A percentile compares a stretch with the other conserved stretches of the same genome.
Conservation (phyloP, 2,329 filamentous ascomycete species). For the Curvularia hawaiiensis region DNA sequence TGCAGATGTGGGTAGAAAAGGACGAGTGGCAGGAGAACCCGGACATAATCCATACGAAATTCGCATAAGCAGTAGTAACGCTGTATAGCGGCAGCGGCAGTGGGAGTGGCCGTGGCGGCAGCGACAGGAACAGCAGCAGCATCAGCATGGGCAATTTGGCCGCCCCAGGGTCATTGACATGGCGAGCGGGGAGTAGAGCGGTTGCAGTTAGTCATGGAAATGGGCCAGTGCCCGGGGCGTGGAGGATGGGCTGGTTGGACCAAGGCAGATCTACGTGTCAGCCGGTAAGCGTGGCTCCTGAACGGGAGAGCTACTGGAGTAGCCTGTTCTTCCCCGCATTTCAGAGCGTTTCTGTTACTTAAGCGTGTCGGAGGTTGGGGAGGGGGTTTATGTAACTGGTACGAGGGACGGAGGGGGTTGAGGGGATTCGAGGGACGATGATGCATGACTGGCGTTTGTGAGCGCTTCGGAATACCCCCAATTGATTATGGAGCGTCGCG, state of each 20-base stretch:
- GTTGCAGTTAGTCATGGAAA: constrained; percentile 45
- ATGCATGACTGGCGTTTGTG: constrained; percentile 45
- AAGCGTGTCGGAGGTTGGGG: constrained; percentile 21
- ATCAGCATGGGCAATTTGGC: constrained; percentile 21
- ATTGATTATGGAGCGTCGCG: constrained; percentile 33
- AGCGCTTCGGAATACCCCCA: constrained; percentile 43
- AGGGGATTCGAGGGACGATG: constrained; percentile 12
- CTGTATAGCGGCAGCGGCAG: constrained; percentile 18
- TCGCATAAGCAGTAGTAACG: constrained; percentile 63
- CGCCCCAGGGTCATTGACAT: constrained; percentile 32
- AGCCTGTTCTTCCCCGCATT: constrained; percentile 45
- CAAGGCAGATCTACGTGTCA: constrained; percentile 33
- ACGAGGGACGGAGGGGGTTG: constrained; percentile 8
- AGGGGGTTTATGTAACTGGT: constrained; percentile 23
- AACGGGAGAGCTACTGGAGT: constrained; percentile 40
- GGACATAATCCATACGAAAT: constrained; percentile 98
- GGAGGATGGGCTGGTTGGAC: constrained; percentile 25
- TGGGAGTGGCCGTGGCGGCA: too few relatives aligned
- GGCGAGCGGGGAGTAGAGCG: constrained; percentile 15
- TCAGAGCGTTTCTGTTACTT: constrained; percentile 44
- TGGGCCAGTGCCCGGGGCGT: constrained; percentile 25
- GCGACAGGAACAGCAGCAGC: background rate
- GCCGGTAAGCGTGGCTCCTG: constrained; percentile 22
- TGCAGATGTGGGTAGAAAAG: constrained; percentile 98
- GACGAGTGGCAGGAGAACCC: constrained; percentile 99